Evolutionary conservation across 108 stramenopile genomes (phyloP).

Genomic region (Nitzschia palea): DNA sequence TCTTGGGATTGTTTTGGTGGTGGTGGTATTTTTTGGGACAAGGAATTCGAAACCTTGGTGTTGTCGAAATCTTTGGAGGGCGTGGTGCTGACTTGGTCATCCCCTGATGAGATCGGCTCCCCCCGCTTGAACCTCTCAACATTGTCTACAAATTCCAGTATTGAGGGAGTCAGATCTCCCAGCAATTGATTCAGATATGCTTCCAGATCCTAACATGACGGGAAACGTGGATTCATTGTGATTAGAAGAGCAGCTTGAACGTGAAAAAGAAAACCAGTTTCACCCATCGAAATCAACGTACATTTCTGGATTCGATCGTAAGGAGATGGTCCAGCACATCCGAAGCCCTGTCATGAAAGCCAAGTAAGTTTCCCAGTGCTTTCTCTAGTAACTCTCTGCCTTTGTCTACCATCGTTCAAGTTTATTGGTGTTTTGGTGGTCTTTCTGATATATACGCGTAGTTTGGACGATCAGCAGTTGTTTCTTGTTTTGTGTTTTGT

Average conservation of each 20-base stretch:
- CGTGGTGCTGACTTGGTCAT: conserved; percentile 10
- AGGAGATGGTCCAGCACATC: conserved; percentile 64
- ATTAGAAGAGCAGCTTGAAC: not conserved
- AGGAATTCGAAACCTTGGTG: not conserved
- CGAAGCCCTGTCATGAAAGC: conserved; percentile 52
- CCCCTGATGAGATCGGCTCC: not conserved
- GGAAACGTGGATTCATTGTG: not conserved
- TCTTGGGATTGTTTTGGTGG: conserved; percentile 8
- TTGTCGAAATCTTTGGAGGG: no score
- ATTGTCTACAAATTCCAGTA: conserved; percentile 39
- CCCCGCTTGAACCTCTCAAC: conserved; percentile 41
- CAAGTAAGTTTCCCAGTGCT: conserved; percentile 38
- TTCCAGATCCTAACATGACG: conserved; percentile 32
- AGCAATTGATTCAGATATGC: conserved; percentile 51
- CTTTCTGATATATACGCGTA: no score
- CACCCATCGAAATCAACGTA: conserved; percentile 9
- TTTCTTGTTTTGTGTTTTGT: no score
- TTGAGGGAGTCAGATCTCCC: conserved; percentile 19
- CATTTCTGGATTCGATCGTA: conserved; percentile 53
- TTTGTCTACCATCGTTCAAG: no score
- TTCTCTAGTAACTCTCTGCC: conserved; percentile 3
- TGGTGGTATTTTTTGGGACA: no score
- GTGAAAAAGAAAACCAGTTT: not conserved
- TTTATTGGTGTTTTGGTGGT: no score
- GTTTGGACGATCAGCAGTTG: no score